Evolutionary conservation across 148 eudicot species (phyloP).

Genomic region (Hydrangea macrophylla): DNA sequence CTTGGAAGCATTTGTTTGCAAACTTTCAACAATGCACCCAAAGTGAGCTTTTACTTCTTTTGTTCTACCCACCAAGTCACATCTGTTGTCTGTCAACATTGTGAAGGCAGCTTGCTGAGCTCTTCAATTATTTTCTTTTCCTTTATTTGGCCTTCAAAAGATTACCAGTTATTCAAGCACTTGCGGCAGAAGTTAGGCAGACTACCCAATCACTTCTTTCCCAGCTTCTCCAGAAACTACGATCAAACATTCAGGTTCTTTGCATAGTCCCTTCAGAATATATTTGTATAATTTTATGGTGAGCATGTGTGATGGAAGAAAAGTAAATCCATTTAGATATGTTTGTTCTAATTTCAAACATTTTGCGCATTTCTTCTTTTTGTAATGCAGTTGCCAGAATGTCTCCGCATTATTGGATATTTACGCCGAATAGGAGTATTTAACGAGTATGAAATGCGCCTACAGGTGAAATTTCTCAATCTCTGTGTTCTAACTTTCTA

Average conservation of each 20-base stretch:
- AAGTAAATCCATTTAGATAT: slow-evolving; percentile 9
- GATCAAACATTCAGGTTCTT: slow-evolving; percentile 88
- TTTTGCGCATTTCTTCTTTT: neutral
- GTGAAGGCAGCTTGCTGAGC: slow-evolving; percentile 7
- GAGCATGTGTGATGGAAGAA: slow-evolving; percentile 3
- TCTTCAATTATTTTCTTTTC: neutral
- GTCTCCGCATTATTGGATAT: slow-evolving; percentile 95
- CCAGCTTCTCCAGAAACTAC: slow-evolving; percentile 93
- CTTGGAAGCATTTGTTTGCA: slow-evolving; percentile 90
- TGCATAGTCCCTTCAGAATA: neutral
- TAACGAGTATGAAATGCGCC: slow-evolving; percentile 92
- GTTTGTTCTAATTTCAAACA: slow-evolving; percentile 4
- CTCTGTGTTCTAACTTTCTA: neutral
- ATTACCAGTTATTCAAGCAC: slow-evolving; percentile 81
- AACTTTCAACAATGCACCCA: slow-evolving; percentile 93
- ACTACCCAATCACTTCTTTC: slow-evolving; percentile 92
- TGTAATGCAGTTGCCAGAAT: slow-evolving; percentile 84
- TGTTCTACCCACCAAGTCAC: slow-evolving; percentile 7
- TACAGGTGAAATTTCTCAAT: slow-evolving; percentile 55
- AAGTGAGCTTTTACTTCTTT: slow-evolving; percentile 57
- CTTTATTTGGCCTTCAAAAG: slow-evolving; percentile 28
- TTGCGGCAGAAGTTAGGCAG: slow-evolving; percentile 83
- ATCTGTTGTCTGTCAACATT: slow-evolving; percentile 11
- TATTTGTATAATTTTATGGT: slow-evolving; percentile 4
- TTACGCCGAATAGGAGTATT: slow-evolving; percentile 92